phyloP scores from a whole-genome alignment of 768 basidiomycete genomes.

The Lentinus tigrinus region DNA sequence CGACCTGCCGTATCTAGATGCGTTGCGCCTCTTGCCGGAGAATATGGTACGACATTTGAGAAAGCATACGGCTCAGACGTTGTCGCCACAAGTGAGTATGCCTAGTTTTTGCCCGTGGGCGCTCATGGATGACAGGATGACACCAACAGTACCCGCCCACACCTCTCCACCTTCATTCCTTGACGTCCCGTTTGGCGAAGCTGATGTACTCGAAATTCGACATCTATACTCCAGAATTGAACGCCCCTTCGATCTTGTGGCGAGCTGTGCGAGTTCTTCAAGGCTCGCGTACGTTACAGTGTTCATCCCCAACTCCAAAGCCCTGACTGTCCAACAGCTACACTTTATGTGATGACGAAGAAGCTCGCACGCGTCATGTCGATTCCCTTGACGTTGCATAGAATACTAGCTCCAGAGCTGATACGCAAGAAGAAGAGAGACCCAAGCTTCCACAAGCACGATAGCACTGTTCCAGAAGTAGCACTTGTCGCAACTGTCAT shows the following conservation, averaged over 20 bases:
- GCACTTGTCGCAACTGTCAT: slow-evolving; percentile 58
- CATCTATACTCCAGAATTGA: slow-evolving; percentile 69
- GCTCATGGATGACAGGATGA: background rate
- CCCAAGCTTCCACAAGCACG: slow-evolving; percentile 49
- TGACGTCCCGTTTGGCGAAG: slow-evolving; percentile 62
- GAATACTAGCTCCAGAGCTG: slow-evolving; percentile 46
- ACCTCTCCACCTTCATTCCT: slow-evolving; percentile 53
- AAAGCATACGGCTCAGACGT: slow-evolving; percentile 60
- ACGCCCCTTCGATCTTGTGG: slow-evolving; percentile 79
- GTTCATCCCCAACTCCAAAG: background rate
- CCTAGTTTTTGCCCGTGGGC: background rate
- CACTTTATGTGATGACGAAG: slow-evolving; percentile 64
- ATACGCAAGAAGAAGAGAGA: slow-evolving; percentile 36
- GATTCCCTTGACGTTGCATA: slow-evolving; percentile 60
- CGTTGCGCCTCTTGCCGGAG: slow-evolving; percentile 57
- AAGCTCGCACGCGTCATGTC: slow-evolving; percentile 53
- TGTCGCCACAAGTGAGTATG: slow-evolving; percentile 67
- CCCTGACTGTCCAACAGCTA: slow-evolving; percentile 40
- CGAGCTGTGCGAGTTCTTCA: slow-evolving; percentile 63
- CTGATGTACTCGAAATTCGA: slow-evolving; percentile 52
- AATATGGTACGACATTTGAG: slow-evolving; percentile 70
- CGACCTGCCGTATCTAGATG: slow-evolving; percentile 79
- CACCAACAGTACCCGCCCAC: slow-evolving; percentile 61
- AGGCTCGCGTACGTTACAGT: slow-evolving; percentile 65
- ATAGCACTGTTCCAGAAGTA: slow-evolving; percentile 69